Base-by-base conservation (phyloP, 1,284 basidiomycete genomes). In the Albatrellus sp. region DNA sequence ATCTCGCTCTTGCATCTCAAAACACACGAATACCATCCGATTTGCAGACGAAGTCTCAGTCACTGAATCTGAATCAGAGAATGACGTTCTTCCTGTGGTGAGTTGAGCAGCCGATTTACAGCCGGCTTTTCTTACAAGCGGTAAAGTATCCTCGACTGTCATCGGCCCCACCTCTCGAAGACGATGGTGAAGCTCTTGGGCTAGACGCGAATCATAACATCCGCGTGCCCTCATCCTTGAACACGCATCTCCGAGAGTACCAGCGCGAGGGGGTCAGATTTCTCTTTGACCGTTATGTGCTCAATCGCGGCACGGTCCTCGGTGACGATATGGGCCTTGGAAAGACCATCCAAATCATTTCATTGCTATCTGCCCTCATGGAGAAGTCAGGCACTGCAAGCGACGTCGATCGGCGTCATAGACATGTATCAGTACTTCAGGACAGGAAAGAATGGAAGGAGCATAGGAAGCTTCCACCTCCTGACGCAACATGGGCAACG, bases 321-420 rank as follows among this genome's bases (percentile, higher is more conserved):
- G 89, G 88, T 13, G 90, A 93, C 57, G 90, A 93, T 55, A 93
- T 93, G 90, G 89, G 88, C 45, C 62, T 90, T 46, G 87, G 87
- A 2, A 90, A 89, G 69, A 89, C 86, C 0, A 85, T 90, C n/a
- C 90, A 92, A 60, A 78, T 91, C 19, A 89, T 91, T 33, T 73
- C 83, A 0, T 90, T 92, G 54, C 68, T 92, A 2, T 79, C 84
- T 0, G 88, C 90, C 0, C 82, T 92, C 50, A 90, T 91, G 87
- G 62, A 67, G 49, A 91, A 91, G 61, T 60, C 66, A 1, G 87
- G 87, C 1, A 62, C 73, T 35, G 60, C 56, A n/a, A 65, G 67
- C 9, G 87, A 91, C 55, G 57, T 67, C 13, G 59, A 74, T 37
- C 73, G 87, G 17, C 71, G 86, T 17, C 67, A 67, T 38, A 67